A percentile compares a stretch with the other conserved stretches of the same genome.
phyloP scores from a whole-genome alignment of 192 early-diverging fungal genomes.

The Tieghemiomyces parasiticus region DNA sequence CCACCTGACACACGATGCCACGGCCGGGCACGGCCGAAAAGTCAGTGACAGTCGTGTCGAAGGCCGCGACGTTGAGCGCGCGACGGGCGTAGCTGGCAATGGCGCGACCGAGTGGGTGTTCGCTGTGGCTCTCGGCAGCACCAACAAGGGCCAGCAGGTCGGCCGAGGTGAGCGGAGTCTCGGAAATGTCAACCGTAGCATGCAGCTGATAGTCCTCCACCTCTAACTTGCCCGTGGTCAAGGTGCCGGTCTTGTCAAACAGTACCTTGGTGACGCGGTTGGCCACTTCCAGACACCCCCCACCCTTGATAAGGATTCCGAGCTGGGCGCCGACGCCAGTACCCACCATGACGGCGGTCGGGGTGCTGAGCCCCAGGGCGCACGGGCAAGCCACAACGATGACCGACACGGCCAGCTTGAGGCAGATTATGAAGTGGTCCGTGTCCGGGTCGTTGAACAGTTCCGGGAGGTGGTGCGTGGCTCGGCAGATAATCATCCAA shows the following conservation, averaged over 20 bases:
- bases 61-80: conserved; percentile 22
- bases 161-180: conserved; percentile 6
- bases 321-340: conserved; percentile 90
- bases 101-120: conserved; percentile 84
- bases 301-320: conserved; percentile 95
- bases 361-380: conserved; percentile 88
- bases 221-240: conserved; percentile 64
- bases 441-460: conserved; percentile 29
- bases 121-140: conserved; percentile 63
- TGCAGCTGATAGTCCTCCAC: conserved; percentile 33
- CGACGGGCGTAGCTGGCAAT: conserved; percentile 42
- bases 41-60: conserved; percentile 27
- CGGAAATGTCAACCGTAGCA: conserved; percentile 10
- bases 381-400: conserved; percentile 97
- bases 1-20: conserved; percentile 48
- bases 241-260: conserved; percentile 97
- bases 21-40: conserved; percentile 56
- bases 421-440: conserved; percentile 53
- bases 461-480: conserved; percentile 19
- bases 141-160: conserved; percentile 40
- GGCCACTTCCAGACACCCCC: conserved; percentile 66
- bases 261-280: conserved; percentile 71
- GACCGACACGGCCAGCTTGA: conserved; percentile 86
- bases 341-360: conserved; percentile 97
- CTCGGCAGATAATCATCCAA: conserved; percentile 53